phyloP scores from a whole-genome alignment of 345 rosid species.

The Melaleuca alternifolia region DNA sequence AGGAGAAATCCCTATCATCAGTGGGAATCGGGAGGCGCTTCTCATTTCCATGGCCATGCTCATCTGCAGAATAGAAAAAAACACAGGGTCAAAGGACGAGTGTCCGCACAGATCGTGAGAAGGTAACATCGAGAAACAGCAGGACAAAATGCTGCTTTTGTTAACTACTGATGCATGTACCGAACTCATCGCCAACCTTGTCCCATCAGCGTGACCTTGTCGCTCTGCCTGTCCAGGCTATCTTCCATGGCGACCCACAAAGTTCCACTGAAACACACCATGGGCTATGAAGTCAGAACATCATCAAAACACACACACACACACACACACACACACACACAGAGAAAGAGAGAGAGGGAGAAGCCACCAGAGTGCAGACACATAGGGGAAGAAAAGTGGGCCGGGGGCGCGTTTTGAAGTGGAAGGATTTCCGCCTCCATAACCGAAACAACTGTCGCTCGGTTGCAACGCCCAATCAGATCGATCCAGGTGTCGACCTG shows the following conservation, averaged over 20 bases:
- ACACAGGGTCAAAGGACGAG: background rate
- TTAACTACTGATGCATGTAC: background rate
- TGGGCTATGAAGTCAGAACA: background rate
- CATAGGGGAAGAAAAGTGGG: background rate
- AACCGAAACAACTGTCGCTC: slow-evolving; percentile 6
- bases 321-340: rapidly evolving
- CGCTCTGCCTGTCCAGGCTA: background rate
- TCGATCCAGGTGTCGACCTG: background rate
- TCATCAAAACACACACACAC: background rate
- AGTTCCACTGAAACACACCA: background rate
- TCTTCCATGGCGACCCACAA: background rate
- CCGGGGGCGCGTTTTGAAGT: background rate
- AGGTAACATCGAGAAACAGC: background rate
- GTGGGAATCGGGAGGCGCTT: background rate
- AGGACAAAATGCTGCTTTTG: background rate
- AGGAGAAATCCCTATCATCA: background rate
- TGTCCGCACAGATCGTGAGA: background rate
- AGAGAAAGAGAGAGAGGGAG: background rate
- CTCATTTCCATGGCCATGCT: background rate
- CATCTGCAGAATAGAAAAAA: background rate
- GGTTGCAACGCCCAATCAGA: background rate
- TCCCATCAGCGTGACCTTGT: background rate
- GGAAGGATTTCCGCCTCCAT: background rate
- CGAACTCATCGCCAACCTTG: background rate
- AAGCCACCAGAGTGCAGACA: background rate